phyloP scores from a whole-genome alignment of 108 stramenopile genomes.

The Skeletonema costatum region DNA sequence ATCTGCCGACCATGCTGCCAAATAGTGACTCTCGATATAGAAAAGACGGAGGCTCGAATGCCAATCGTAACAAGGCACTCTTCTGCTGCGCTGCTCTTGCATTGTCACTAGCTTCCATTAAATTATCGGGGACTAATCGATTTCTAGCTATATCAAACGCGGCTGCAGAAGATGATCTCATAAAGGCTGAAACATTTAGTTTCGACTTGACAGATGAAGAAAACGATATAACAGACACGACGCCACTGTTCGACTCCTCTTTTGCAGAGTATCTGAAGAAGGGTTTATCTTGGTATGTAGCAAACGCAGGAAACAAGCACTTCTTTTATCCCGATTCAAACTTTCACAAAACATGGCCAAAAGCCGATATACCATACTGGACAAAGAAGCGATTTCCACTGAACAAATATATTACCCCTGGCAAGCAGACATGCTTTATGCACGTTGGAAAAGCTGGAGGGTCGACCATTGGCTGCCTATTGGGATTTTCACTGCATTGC shows the following conservation, averaged over 20 bases:
- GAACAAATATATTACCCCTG: slow-evolving; percentile 8
- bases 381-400: slow-evolving; percentile 31
- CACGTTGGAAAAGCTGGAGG: slow-evolving; percentile 48
- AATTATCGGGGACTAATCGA: neutral
- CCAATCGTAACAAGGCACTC: neutral
- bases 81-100: neutral
- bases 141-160: neutral
- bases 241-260: slow-evolving; percentile 15
- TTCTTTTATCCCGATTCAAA: slow-evolving; percentile 23
- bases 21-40: neutral
- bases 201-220: neutral
- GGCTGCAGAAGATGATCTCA: neutral
- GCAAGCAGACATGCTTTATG: slow-evolving; percentile 34
- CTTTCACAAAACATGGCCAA: slow-evolving; percentile 28
- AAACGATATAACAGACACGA: neutral
- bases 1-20: neutral
- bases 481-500: slow-evolving; percentile 44
- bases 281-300: neutral
- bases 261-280: slow-evolving; percentile 12
- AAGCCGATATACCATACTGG: slow-evolving; percentile 22
- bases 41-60: neutral
- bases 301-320: slow-evolving; percentile 3
- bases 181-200: neutral
- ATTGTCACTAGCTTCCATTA: neutral
- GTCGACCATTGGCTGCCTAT: slow-evolving; percentile 33